Conservation (phyloP, 2,329 filamentous ascomycete genomes). For the Shiraia sp. region DNA sequence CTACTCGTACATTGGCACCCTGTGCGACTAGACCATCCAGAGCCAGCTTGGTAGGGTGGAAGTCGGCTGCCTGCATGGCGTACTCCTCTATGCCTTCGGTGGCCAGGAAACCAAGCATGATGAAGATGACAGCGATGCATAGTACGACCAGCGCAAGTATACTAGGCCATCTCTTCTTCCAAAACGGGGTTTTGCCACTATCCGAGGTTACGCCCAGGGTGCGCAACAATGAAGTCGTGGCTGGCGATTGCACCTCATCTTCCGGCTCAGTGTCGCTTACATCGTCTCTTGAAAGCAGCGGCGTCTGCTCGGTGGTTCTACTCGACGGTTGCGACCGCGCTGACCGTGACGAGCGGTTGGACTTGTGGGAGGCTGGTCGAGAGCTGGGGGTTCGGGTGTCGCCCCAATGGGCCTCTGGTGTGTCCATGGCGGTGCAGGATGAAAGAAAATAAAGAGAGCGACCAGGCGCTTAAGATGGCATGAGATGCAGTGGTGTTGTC, state of each 20-base stretch:
- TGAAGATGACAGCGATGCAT: slow-evolving; percentile 63
- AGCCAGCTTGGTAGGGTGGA: slow-evolving; percentile 82
- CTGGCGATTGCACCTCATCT: slow-evolving; percentile 28
- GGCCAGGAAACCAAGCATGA: slow-evolving; percentile 83
- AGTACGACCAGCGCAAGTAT: slow-evolving; percentile 72
- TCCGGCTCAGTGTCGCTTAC: slow-evolving; percentile 28
- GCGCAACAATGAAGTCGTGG: slow-evolving; percentile 42
- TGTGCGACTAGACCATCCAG: slow-evolving; percentile 81
- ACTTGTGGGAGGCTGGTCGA: slow-evolving; percentile 44
- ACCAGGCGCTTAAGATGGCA: slow-evolving; percentile 8
- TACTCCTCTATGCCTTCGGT: slow-evolving; percentile 84
- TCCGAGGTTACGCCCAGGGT: slow-evolving; percentile 33
- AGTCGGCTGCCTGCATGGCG: slow-evolving; percentile 77
- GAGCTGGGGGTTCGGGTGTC: slow-evolving; percentile 43
- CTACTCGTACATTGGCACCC: slow-evolving; percentile 78
- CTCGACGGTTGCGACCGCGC: slow-evolving; percentile 36
- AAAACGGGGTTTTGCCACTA: slow-evolving; percentile 31
- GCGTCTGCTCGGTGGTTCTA: slow-evolving; percentile 45
- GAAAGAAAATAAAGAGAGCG: slow-evolving; percentile 4
- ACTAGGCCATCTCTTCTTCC: slow-evolving; percentile 71
- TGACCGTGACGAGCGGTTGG: slow-evolving; percentile 38
- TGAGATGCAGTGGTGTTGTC: slow-evolving; percentile 10
- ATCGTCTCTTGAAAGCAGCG: slow-evolving; percentile 41
- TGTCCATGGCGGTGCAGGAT: slow-evolving; percentile 34
- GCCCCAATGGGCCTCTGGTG: slow-evolving; percentile 41